Conservation (phyloP, 495 filamentous ascomycete species). For the Viridothelium virens region DNA sequence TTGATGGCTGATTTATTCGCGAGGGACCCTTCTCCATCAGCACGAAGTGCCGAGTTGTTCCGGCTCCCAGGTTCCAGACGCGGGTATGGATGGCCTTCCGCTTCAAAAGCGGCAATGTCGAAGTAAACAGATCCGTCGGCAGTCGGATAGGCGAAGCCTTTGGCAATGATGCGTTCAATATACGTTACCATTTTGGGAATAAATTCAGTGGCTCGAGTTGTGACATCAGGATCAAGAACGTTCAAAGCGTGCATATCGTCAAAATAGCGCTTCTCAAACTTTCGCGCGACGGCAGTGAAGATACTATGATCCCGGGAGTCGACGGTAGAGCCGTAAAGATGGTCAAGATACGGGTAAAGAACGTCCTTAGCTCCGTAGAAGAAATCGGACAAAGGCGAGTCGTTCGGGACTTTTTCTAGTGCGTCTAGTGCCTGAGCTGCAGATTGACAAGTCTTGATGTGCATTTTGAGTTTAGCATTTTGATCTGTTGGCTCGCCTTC, state of each 20-base stretch:
- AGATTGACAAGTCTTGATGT: conserved; percentile 60
- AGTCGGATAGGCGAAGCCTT: conserved; percentile 76
- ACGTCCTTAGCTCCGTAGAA: conserved; percentile 53
- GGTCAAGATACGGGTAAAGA: conserved; percentile 80
- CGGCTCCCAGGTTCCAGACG: conserved; percentile 79
- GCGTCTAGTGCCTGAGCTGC: conserved; percentile 27
- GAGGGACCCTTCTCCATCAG: conserved; percentile 84
- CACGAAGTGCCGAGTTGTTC: conserved; percentile 70
- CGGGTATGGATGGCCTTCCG: conserved; percentile 73
- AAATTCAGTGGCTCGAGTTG: conserved; percentile 87
- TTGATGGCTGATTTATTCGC: conserved; percentile 57
- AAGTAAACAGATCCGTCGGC: conserved; percentile 88
- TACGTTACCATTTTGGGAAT: conserved; percentile 73
- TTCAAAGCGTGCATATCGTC: conserved; percentile 82
- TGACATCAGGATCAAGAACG: conserved; percentile 67
- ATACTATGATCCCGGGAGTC: conserved; percentile 66
- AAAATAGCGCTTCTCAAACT: conserved; percentile 75
- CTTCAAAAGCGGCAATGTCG: conserved; percentile 81
- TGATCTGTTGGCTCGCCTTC: conserved; percentile 59
- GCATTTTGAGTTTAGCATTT: conserved; percentile 88
- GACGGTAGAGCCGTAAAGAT: conserved; percentile 62
- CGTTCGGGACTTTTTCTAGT: conserved; percentile 17
- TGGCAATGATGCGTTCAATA: conserved; percentile 70
- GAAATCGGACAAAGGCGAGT: conserved; percentile 43
- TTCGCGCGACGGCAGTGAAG: conserved; percentile 71